phyloP scores from a whole-genome alignment of 257 asterid species.

The Mentha longifolia region DNA sequence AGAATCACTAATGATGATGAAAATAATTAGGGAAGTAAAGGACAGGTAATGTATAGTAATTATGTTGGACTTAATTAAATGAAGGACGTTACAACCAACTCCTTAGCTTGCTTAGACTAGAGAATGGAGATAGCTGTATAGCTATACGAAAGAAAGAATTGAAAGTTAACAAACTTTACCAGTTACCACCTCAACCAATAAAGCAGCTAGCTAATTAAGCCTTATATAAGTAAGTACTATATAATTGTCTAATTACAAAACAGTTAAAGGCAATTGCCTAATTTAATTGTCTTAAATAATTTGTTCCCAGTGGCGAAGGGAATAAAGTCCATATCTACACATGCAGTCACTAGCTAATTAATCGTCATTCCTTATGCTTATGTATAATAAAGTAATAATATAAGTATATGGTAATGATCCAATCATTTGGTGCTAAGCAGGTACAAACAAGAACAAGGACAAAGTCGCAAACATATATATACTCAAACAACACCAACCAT shows the following conservation, averaged over 20 bases:
- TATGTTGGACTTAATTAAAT: too few species aligned
- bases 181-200: constrained; percentile 7
- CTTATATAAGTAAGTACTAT: too few species aligned
- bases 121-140: too few species aligned
- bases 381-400: not conserved
- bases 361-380: constrained; percentile 28
- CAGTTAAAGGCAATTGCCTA: too few species aligned
- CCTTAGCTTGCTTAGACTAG: not conserved
- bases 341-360: constrained; percentile 28
- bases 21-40: not conserved
- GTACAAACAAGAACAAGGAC: constrained; percentile 30
- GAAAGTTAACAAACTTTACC: constrained; percentile 7
- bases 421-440: constrained; percentile 39
- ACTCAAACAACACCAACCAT: constrained; percentile 22
- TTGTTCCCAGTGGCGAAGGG: constrained; percentile 23
- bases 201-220: not conserved
- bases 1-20: not conserved
- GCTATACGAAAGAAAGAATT: too few species aligned
- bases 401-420: constrained; percentile 26
- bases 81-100: constrained; percentile 22
- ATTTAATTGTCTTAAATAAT: constrained; percentile 24
- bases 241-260: too few species aligned
- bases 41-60: too few species aligned
- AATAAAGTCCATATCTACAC: constrained; percentile 31
- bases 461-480: constrained; percentile 18